These are phyloP conservation scores for Termitomyces sp. DNA, from an alignment of 768 basidiomycete species.

Conservation along the genomic window DNA sequence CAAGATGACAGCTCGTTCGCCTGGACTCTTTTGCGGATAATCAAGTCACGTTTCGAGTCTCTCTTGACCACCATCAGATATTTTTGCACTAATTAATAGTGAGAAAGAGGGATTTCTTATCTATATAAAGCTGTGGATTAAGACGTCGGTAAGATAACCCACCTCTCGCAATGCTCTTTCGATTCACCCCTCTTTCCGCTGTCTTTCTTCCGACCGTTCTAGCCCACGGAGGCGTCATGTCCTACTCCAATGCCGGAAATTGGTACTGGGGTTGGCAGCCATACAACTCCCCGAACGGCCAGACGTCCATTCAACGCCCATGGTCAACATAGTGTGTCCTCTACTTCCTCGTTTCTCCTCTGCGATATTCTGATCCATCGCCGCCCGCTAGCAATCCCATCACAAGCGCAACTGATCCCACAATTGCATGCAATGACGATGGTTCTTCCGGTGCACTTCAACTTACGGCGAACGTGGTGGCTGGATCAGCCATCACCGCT, in stretches of 20 bases:
- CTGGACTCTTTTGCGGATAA: slow-evolving; percentile 1
- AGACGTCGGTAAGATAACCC: neutral
- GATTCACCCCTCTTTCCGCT: slow-evolving; percentile 23
- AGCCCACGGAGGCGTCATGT: slow-evolving; percentile 40
- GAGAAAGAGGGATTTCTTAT: neutral
- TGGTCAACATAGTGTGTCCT: slow-evolving; percentile 36
- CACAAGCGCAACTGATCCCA: slow-evolving; percentile 27
- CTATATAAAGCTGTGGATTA: slow-evolving; percentile 2
- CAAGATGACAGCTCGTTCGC: neutral
- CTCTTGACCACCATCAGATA: neutral
- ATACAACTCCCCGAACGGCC: slow-evolving; percentile 36
- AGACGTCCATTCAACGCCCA: slow-evolving; percentile 36
- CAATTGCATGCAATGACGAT: slow-evolving; percentile 41
- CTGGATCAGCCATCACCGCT: slow-evolving; percentile 34
- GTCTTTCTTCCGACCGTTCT: slow-evolving; percentile 22
- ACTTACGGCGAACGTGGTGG: slow-evolving; percentile 35
- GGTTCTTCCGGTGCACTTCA: slow-evolving; percentile 34
- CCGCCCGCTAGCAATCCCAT: slow-evolving; percentile 33
- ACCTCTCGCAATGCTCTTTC: slow-evolving; percentile 19
- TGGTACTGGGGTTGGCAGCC: slow-evolving; percentile 37
- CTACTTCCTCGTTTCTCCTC: neutral
- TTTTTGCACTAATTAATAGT: neutral
- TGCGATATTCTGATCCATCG: neutral
- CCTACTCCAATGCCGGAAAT: slow-evolving; percentile 31
- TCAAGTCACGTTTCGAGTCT: slow-evolving; percentile 7